phyloP scores from a whole-genome alignment of 1,284 basidiomycete species.

The Quambalaria eucalypti region DNA sequence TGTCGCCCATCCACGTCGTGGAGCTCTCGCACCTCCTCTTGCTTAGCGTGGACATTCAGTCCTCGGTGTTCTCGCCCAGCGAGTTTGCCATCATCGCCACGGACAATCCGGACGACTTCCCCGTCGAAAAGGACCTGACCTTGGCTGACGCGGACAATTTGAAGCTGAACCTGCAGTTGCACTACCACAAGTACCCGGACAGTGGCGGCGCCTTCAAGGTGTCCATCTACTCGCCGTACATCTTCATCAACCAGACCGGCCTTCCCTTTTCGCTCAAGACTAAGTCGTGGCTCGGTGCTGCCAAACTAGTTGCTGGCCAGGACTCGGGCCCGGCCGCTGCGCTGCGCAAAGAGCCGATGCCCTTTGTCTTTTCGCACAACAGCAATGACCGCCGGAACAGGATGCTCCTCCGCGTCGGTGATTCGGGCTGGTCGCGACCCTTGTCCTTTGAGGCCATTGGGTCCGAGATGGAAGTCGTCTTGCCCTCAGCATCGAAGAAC shows the following conservation, averaged over 20 bases:
- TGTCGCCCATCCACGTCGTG: slow-evolving; percentile 94
- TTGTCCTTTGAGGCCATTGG: slow-evolving; percentile 65
- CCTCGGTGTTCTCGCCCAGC: slow-evolving; percentile 79
- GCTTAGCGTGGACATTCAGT: slow-evolving; percentile 78
- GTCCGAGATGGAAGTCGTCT: slow-evolving; percentile 75
- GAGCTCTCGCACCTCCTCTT: slow-evolving; percentile 86
- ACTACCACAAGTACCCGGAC: slow-evolving; percentile 70
- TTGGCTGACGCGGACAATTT: slow-evolving; percentile 68
- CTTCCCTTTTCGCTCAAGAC: slow-evolving; percentile 72
- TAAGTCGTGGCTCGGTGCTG: slow-evolving; percentile 62
- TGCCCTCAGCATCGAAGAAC: slow-evolving; percentile 60
- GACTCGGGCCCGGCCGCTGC: slow-evolving; percentile 8
- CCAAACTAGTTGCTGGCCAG: slow-evolving; percentile 79
- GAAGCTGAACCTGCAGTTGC: slow-evolving; percentile 72
- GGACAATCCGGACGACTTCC: slow-evolving; percentile 82
- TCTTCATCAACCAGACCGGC: slow-evolving; percentile 88
- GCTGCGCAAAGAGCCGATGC: slow-evolving; percentile 48
- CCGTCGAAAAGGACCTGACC: slow-evolving; percentile 64
- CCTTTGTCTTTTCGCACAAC: slow-evolving; percentile 70
- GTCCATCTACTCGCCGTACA: slow-evolving; percentile 86
- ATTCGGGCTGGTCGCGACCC: slow-evolving; percentile 75
- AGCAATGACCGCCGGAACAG: slow-evolving; percentile 70
- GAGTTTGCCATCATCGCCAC: slow-evolving; percentile 97
- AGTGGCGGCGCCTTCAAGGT: slow-evolving; percentile 98
- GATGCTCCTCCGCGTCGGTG: slow-evolving; percentile 71